Conservation (phyloP, 1,284 basidiomycete species). For the Melampsora medusae region DNA sequence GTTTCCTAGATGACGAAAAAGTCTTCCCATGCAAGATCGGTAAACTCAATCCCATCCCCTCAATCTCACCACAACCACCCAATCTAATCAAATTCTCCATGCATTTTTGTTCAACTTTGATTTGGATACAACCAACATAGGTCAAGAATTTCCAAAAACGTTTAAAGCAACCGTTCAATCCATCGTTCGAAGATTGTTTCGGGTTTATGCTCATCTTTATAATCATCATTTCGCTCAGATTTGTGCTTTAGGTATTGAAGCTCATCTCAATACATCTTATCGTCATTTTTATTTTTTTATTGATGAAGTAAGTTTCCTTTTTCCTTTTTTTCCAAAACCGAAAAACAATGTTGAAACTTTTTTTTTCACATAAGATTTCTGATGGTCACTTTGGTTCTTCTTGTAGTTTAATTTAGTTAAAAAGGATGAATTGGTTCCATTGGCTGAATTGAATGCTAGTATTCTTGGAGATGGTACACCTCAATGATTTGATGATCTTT, state of each 20-base stretch:
- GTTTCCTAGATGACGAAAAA: constrained; percentile 83
- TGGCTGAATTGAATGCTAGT: constrained; percentile 94
- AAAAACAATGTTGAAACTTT: too few relatives aligned
- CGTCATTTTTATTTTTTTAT: constrained; percentile 96
- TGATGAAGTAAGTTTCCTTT: constrained; percentile 63
- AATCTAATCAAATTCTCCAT: too few relatives aligned
- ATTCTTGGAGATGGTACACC: constrained; percentile 59
- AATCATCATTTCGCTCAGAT: constrained; percentile 99
- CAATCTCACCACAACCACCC: background rate
- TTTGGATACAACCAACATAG: too few relatives aligned
- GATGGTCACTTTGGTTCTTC: constrained; percentile 32
- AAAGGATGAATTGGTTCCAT: constrained; percentile 89
- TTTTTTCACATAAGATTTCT: too few relatives aligned
- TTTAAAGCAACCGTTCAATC: constrained; percentile 89
- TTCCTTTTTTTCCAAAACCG: background rate
- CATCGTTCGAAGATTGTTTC: constrained; percentile 86
- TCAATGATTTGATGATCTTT: background rate
- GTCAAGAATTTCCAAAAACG: constrained; percentile 70
- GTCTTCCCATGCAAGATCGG: constrained; percentile 95
- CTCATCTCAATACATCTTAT: constrained; percentile 98
- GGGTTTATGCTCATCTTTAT: constrained; percentile 98
- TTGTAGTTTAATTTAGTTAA: constrained; percentile 85
- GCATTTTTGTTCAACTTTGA: too few relatives aligned
- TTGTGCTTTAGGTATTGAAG: constrained; percentile 95
- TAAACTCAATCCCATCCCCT: constrained; percentile 51